Base-by-base conservation (phyloP, 2,329 filamentous ascomycete species). In the Diaporthe destruens region DNA sequence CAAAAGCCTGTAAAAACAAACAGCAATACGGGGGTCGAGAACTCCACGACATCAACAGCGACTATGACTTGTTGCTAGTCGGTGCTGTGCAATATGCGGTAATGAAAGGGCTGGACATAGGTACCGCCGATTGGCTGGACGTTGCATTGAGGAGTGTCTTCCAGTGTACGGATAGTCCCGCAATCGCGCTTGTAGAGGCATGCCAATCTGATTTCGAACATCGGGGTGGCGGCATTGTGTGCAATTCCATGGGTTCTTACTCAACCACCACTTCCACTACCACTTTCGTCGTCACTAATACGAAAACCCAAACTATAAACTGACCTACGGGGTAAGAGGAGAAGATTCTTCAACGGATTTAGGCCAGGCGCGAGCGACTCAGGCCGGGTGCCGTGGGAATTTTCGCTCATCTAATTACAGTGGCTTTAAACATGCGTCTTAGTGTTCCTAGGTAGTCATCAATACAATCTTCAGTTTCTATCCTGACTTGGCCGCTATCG, bases 61-160 rank as follows among this genome's bases (percentile, higher is more conserved):
- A 63, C 29, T 74, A 74, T 20, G 72, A 63, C 25, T 7, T 63
- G 12, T 44, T 68, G 18, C 61, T 74, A 11, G 23, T 36, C 6
- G 42, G 59, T 32, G 32, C 42, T n/a, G 2, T 74, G 14, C 12
- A 56, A 12, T 14, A 49, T 36, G 72, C 69, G 8, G 42, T 72
- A 1, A 36, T 20, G 6, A 29, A 32, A 3, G 72, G 72, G 6
- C 53, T 74, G 11, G n/a, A 68, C 7, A 14, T 69, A 12, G 55
- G 54, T 6, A 8, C 2, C 44, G 25, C 36, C 4, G 18, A 53
- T 32, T 42, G 16, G 32, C 14, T 74, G 12, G 9, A 29, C 3
- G 34, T 72, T 1, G 69, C 55, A 2, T 14, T 65, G 49, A 61
- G 63, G 23, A 74, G 69, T n/a, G 16, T 72, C 1, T 74, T 74